Evolutionary conservation across 345 rosid species (phyloP).

Genomic region (Firmiana major): DNA sequence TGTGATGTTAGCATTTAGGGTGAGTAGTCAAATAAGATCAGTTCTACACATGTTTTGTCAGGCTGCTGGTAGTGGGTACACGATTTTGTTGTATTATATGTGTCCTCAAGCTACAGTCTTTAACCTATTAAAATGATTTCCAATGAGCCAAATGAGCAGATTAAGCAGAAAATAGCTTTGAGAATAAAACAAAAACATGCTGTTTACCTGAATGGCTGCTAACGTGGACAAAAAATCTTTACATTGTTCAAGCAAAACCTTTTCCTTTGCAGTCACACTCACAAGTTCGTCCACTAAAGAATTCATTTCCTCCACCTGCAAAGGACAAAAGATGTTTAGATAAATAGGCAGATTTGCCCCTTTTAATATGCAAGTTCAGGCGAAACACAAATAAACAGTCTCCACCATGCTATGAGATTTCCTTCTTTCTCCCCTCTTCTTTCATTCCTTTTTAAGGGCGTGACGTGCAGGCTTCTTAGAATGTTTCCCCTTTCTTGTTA

Average conservation of each 20-base stretch:
- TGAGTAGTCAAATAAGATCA: slow-evolving; percentile 65
- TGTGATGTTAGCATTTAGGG: slow-evolving; percentile 49
- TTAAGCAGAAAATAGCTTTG: not conserved
- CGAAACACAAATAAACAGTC: not conserved
- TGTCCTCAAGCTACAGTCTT: slow-evolving; percentile 83
- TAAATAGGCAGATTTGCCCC: not conserved
- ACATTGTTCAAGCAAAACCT: slow-evolving; percentile 59
- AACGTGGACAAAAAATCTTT: slow-evolving; percentile 59
- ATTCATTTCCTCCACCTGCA: slow-evolving; percentile 77
- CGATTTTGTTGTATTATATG: slow-evolving; percentile 70
- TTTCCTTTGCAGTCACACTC: slow-evolving; percentile 64
- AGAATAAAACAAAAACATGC: not conserved
- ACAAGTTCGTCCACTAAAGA: slow-evolving; percentile 57
- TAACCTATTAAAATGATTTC: slow-evolving; percentile 45
- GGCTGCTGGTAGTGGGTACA: slow-evolving; percentile 45
- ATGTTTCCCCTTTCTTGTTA: not conserved
- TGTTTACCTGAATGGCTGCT: slow-evolving; percentile 74
- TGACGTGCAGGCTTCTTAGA: not conserved
- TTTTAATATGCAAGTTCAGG: not conserved
- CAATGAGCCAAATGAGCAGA: slow-evolving; percentile 1
- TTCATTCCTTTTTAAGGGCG: not conserved
- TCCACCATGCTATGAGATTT: not conserved
- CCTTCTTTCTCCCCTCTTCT: not conserved
- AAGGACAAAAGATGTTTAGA: not conserved
- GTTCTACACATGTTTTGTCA: slow-evolving; percentile 66